These are phyloP conservation scores for Catunica adiposa DNA, from an alignment of 2,329 filamentous ascomycete species.

Conservation along the genomic window DNA sequence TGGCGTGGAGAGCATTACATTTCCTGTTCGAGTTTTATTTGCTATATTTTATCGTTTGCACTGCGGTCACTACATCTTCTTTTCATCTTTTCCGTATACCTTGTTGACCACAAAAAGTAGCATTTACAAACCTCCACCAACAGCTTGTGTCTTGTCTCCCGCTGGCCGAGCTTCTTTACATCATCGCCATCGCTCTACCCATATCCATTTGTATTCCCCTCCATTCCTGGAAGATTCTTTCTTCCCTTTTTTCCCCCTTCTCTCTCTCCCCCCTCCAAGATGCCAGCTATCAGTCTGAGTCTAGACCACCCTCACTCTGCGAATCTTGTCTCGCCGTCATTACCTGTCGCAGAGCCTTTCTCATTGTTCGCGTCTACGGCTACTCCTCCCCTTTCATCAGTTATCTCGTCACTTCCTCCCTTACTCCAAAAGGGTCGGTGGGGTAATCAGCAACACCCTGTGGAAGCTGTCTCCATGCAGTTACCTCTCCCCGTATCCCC, in stretches of 20 bases:
- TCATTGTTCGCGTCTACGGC: neutral
- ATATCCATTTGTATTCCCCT: neutral
- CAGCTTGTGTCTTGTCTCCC: neutral
- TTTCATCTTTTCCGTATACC: neutral
- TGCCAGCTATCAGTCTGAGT: neutral
- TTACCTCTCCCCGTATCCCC: neutral
- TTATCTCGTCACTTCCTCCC: neutral
- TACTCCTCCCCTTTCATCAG: neutral
- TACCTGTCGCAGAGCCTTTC: neutral
- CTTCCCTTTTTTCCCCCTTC: neutral
- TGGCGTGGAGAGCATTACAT: too few species aligned
- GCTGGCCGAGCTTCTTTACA: constrained; percentile 2
- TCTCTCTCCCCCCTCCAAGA: neutral
- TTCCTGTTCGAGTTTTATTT: too few species aligned
- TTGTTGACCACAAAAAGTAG: neutral
- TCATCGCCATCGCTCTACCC: neutral
- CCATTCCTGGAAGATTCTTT: neutral
- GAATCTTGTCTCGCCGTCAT: neutral
- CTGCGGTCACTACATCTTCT: neutral
- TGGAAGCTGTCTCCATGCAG: constrained; percentile 2
- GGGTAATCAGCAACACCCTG: too few species aligned
- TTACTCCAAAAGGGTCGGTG: too few species aligned
- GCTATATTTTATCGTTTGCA: neutral
- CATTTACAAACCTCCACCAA: neutral
- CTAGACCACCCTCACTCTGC: neutral